Conservation (phyloP, 345 rosid genomes). For the Angophora floribunda region DNA sequence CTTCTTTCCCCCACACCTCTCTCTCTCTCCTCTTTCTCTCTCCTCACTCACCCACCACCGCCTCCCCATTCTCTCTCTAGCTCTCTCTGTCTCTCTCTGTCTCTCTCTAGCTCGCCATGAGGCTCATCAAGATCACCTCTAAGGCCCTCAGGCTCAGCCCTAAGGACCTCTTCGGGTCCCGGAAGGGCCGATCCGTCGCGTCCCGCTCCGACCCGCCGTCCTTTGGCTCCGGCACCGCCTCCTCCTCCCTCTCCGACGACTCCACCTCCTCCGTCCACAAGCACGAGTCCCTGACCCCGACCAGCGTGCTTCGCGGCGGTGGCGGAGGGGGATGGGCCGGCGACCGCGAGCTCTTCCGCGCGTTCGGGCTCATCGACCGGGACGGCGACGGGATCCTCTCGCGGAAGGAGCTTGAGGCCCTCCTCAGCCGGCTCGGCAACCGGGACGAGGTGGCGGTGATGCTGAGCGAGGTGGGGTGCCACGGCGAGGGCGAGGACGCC, state of each 20-base stretch:
- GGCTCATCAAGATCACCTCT: conserved; percentile 28
- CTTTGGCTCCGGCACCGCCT: conserved; percentile 38
- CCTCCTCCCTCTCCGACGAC: conserved; percentile 47
- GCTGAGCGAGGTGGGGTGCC: conserved; percentile 46
- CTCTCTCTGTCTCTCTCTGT: background rate
- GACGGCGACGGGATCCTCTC: conserved; percentile 56
- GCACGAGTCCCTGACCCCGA: conserved; percentile 32
- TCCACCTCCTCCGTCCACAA: conserved; percentile 14
- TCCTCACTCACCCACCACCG: conserved; percentile 1
- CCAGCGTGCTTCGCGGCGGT: conserved; percentile 47
- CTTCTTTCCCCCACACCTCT: background rate
- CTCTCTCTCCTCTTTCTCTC: conserved; percentile 6
- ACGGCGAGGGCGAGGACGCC: conserved; percentile 19
- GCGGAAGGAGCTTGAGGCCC: conserved; percentile 45
- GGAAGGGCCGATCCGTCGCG: conserved; percentile 14
- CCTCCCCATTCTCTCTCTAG: background rate
- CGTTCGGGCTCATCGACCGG: conserved; percentile 41
- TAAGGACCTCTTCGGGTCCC: conserved; percentile 44
- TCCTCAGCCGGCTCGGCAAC: conserved; percentile 22
- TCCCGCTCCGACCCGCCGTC: background rate
- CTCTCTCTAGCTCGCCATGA: background rate
- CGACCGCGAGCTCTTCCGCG: conserved; percentile 28
- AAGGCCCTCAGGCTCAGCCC: conserved; percentile 42
- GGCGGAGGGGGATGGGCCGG: conserved; percentile 31
- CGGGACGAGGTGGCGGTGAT: conserved; percentile 50